phyloP scores from a whole-genome alignment of 148 eudicot genomes.

The Mesembryanthemum crystallinum region DNA sequence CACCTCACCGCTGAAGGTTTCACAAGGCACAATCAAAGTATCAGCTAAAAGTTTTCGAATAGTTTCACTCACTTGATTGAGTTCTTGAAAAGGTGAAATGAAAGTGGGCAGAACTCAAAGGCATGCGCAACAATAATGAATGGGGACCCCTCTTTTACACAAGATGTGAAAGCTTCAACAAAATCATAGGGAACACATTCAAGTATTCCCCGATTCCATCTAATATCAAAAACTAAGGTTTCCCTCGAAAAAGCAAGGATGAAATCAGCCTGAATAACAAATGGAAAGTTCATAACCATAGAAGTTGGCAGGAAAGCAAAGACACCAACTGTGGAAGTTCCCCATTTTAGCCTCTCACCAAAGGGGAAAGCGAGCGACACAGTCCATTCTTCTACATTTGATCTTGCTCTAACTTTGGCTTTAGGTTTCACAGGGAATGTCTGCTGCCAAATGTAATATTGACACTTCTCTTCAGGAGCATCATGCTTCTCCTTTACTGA shows the following conservation, averaged over 20 bases:
- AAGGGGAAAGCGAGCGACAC: slow-evolving; percentile 45
- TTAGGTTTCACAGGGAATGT: slow-evolving; percentile 35
- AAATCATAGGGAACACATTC: slow-evolving; percentile 30
- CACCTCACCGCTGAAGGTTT: slow-evolving; percentile 17
- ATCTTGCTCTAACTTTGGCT: slow-evolving; percentile 31
- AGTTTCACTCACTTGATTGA: slow-evolving; percentile 31
- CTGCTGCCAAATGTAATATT: slow-evolving; percentile 42
- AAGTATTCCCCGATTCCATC: slow-evolving; percentile 45
- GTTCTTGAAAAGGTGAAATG: slow-evolving; percentile 26
- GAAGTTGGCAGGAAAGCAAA: slow-evolving; percentile 47
- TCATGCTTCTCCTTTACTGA: slow-evolving; percentile 26
- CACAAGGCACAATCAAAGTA: slow-evolving; percentile 36
- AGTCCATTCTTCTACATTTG: slow-evolving; percentile 37
- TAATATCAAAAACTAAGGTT: slow-evolving; percentile 39
- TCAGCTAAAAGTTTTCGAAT: slow-evolving; percentile 18
- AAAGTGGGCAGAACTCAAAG: slow-evolving; percentile 30
- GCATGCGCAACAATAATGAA: slow-evolving; percentile 12
- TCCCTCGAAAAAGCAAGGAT: slow-evolving; percentile 48
- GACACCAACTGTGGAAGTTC: slow-evolving; percentile 37
- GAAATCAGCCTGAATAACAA: slow-evolving; percentile 50
- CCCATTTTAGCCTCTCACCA: slow-evolving; percentile 38
- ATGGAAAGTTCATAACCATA: slow-evolving; percentile 49
- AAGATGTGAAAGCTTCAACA: slow-evolving; percentile 32
- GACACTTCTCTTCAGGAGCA: slow-evolving; percentile 29
- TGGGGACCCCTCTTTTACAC: slow-evolving; percentile 27